phyloP scores from a whole-genome alignment of 768 basidiomycete genomes.

The Crepidotus variabilis region DNA sequence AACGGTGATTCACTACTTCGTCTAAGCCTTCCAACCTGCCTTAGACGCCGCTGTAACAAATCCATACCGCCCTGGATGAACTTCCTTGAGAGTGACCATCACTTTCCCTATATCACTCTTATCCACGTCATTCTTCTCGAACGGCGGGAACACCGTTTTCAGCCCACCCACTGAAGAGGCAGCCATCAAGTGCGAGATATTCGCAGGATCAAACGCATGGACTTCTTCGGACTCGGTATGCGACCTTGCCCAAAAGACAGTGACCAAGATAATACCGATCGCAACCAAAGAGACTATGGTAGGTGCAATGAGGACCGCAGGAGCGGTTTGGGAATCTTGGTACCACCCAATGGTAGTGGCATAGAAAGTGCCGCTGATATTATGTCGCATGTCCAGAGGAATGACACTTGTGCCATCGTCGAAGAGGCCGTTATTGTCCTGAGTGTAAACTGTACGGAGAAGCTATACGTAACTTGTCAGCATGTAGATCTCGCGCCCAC shows the following conservation, averaged over 20 bases:
- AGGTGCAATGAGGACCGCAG: slow-evolving; percentile 17
- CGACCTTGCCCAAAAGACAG: background rate
- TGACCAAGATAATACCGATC: slow-evolving; percentile 13
- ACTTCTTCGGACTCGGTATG: slow-evolving; percentile 1
- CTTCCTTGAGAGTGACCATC: background rate
- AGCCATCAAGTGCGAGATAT: slow-evolving; percentile 17
- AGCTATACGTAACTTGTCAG: slow-evolving; percentile 6
- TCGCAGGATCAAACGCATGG: slow-evolving; percentile 14
- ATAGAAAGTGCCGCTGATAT: slow-evolving; percentile 15
- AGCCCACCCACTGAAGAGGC: slow-evolving; percentile 18
- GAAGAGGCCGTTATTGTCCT: slow-evolving; percentile 13
- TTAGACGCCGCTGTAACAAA: background rate
- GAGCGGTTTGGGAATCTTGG: slow-evolving; percentile 13
- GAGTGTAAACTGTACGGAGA: slow-evolving; percentile 17
- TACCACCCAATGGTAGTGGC: slow-evolving; percentile 20
- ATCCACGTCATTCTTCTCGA: slow-evolving; percentile 9
- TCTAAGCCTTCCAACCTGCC: too few relatives aligned
- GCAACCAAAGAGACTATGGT: slow-evolving; percentile 15
- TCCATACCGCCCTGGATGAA: background rate
- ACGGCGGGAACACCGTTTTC: slow-evolving; percentile 12
- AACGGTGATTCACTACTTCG: too few relatives aligned
- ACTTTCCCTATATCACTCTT: slow-evolving; percentile 3
- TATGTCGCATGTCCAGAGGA: slow-evolving; percentile 13
- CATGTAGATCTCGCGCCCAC: background rate
- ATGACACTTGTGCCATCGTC: slow-evolving; percentile 10